These are phyloP conservation scores for Pseudonitzschia delicatissima DNA, from an alignment of 108 stramenopile species.

Conservation along the genomic window DNA sequence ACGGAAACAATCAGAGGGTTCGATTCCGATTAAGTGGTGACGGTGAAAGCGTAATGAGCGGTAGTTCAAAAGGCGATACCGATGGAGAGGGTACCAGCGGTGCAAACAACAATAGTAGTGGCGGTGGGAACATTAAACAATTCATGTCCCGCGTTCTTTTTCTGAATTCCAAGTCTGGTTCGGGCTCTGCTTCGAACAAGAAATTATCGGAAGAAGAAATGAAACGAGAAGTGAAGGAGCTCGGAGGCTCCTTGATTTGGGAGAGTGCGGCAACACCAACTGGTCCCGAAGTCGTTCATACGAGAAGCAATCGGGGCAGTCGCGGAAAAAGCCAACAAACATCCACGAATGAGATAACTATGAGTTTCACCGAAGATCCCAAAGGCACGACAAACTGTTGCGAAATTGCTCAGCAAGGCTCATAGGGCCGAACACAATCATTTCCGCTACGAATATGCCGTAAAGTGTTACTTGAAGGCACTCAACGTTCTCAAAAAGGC, in stretches of 20 bases:
- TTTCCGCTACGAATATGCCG: constrained; percentile 73
- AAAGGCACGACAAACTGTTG: constrained; percentile 31
- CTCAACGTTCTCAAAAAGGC: constrained; percentile 49
- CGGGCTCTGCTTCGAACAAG: constrained; percentile 10
- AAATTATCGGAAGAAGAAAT: constrained; percentile 31
- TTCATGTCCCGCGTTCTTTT: constrained; percentile 50
- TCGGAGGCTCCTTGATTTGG: constrained; percentile 41
- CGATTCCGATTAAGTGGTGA: constrained; percentile 28
- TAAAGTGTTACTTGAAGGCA: constrained; percentile 69
- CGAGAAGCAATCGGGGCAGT: constrained; percentile 1
- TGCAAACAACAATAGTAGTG: neutral
- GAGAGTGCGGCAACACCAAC: constrained; percentile 34
- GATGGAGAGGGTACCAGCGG: neutral
- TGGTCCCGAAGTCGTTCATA: constrained; percentile 36
- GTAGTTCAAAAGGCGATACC: neutral
- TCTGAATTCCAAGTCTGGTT: constrained; percentile 13
- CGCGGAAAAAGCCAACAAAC: neutral
- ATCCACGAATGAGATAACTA: constrained; percentile 5
- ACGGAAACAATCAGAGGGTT: constrained; percentile 45
- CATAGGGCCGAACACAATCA: constrained; percentile 48
- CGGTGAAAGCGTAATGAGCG: neutral
- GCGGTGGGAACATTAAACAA: constrained; percentile 31
- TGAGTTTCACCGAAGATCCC: constrained; percentile 45
- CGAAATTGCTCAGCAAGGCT: constrained; percentile 53
- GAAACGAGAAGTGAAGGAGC: constrained; percentile 33